phyloP scores from a whole-genome alignment of 441 rosid species.

The Pelargonium exstipulatum region DNA sequence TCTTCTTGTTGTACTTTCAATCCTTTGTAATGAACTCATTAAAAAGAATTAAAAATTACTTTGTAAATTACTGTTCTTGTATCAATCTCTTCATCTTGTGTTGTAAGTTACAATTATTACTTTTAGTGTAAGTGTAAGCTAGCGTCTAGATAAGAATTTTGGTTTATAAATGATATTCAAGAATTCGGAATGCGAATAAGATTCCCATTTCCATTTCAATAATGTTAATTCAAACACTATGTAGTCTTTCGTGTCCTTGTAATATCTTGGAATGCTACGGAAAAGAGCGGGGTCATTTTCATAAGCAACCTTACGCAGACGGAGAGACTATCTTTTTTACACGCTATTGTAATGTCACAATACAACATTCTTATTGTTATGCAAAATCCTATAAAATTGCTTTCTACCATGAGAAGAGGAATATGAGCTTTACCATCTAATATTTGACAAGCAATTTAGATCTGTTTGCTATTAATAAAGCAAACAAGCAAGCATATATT shows the following conservation, averaged over 20 bases:
- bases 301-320: no score
- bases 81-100: background rate
- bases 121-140: background rate
- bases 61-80: background rate
- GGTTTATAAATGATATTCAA: no score
- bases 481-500: background rate
- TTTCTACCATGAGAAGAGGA: background rate
- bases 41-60: background rate
- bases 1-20: constrained; percentile 1
- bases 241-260: background rate
- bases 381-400: background rate
- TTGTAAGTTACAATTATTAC: background rate
- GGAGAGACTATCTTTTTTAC: no score
- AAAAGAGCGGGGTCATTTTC: background rate
- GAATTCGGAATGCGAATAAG: no score
- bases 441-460: background rate
- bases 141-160: background rate
- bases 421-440: background rate
- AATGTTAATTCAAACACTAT: no score
- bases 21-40: background rate
- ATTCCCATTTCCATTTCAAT: no score
- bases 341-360: no score
- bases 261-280: background rate
- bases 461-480: background rate
- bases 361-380: no score